Base-by-base conservation (phyloP, 352 stramenopile genomes). In the Hyaloperonospora brassicae region DNA sequence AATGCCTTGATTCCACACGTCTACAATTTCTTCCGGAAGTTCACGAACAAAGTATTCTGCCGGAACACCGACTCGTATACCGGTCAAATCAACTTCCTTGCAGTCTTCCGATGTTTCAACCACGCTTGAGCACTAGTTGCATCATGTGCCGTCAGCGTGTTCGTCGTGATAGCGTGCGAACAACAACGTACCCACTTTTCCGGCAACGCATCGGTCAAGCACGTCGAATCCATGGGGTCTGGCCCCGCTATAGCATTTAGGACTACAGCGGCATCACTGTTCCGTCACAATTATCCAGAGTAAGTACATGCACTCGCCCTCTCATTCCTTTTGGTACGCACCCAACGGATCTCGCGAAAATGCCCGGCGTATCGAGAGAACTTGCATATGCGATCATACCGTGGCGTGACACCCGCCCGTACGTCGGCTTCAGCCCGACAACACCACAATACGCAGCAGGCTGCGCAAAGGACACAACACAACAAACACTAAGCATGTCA, bases 361-460 rank as follows among this genome's bases (percentile, higher is more conserved):
- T 86, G 12, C 96, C 97, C 0, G 96, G 82, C 0, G 91, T 98
- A 73, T 99, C 97, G 23, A 98, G 76, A 14, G 91, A 98, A 30
- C 87, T 98, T 3, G 93, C 95, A 61, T 98, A 98, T 45, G 90
- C 89, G 50, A 98, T 97, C 67, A 98, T 88, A 13, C 96, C 96
- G 55, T 98, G 84, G 24, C 95, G 79, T 13, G 94, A 98, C n/a
- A 98, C 79, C n/a, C 84, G 72, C 11, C 97, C 97, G 54, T 98
- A 99, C 14, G 91, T 92, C 13, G 97, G 96, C 76, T 99, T 99
- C 35, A 98, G 74, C 3, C 97, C 97, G 5, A 98, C 87, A 34
- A 98, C 79, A 10, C 87, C 90, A 61, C 92, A 98, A 68, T 97
- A 98, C 25, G 95, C 89, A 17, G 96, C 92, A 23, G 97, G 97